Evolutionary conservation across 495 filamentous ascomycete species (phyloP).

Genomic region (Neurospora sublineolata): DNA sequence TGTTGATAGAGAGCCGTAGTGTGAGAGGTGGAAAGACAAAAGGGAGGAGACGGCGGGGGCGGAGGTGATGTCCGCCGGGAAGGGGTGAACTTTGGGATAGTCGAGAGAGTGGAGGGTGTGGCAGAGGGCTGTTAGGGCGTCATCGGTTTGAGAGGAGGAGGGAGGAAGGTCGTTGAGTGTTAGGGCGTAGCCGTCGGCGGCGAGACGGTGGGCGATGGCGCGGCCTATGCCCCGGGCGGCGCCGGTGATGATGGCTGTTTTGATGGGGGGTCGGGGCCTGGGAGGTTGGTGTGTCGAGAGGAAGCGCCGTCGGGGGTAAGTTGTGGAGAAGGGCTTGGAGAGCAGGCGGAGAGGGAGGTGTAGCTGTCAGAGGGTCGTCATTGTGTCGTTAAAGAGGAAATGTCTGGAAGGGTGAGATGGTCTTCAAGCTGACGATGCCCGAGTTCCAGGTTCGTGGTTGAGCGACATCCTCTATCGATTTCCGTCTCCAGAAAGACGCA

Average conservation of each 20-base stretch:
- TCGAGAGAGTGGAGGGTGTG: constrained; percentile 27
- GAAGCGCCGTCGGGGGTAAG: not conserved
- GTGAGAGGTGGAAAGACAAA: constrained; percentile 31
- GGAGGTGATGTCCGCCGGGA: constrained; percentile 45
- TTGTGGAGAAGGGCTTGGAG: not conserved
- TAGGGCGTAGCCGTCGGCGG: constrained; percentile 47
- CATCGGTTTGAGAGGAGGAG: not conserved
- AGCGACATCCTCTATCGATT: not conserved
- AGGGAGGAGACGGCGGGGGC: constrained; percentile 35
- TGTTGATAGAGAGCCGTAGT: constrained; percentile 43
- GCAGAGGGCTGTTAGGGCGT: not conserved
- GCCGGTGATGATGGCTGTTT: constrained; percentile 45
- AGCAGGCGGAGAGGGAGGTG: not conserved
- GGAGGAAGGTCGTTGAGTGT: constrained; percentile 45
- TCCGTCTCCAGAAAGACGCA: not conserved
- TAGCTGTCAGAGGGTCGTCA: not conserved
- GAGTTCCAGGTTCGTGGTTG: not conserved
- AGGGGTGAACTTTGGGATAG: constrained; percentile 29
- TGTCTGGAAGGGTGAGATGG: not conserved
- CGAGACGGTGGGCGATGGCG: constrained; percentile 48
- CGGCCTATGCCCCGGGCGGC: constrained; percentile 48
- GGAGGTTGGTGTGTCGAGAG: not conserved
- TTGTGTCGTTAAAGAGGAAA: not conserved
- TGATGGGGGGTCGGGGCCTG: not conserved
- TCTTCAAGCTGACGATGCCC: not conserved